Conservation (phyloP, 2,329 filamentous ascomycete species). For the Pestalotiopsis sp. region DNA sequence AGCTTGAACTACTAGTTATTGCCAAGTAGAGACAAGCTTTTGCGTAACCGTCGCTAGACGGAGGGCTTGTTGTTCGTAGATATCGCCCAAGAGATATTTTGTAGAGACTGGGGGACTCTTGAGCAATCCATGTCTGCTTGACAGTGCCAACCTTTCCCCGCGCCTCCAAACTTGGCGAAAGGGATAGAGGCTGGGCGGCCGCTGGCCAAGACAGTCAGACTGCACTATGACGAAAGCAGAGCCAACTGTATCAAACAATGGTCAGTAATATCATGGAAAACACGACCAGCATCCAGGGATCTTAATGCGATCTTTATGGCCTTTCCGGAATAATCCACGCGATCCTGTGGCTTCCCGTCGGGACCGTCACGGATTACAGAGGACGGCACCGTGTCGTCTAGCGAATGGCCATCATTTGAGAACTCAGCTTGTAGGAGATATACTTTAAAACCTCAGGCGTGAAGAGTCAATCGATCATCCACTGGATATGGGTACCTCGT, state of each 20-base stretch:
- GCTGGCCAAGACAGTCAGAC: neutral
- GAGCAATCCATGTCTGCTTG: neutral
- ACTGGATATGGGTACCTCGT: neutral
- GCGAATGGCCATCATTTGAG: no score
- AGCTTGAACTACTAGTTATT: neutral
- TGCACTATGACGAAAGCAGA: conserved; percentile 4
- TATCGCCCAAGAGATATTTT: neutral
- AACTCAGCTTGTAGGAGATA: no score
- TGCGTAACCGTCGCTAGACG: neutral
- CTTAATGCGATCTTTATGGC: neutral
- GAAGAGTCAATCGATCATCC: neutral
- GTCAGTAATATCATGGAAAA: neutral
- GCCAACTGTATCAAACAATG: neutral
- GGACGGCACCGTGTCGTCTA: neutral
- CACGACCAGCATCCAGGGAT: neutral
- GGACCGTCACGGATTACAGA: neutral
- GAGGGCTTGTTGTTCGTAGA: neutral
- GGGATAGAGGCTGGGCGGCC: neutral
- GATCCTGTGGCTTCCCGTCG: neutral
- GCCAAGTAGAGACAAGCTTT: neutral
- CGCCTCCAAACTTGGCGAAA: neutral
- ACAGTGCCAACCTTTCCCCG: neutral
- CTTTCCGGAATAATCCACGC: neutral
- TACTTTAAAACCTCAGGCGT: no score
- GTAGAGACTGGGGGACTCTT: neutral